A percentile compares a stretch with the other conserved stretches of the same genome.
phyloP scores from a whole-genome alignment of 2,329 filamentous ascomycete genomes.

The Nigrospora oryzae region DNA sequence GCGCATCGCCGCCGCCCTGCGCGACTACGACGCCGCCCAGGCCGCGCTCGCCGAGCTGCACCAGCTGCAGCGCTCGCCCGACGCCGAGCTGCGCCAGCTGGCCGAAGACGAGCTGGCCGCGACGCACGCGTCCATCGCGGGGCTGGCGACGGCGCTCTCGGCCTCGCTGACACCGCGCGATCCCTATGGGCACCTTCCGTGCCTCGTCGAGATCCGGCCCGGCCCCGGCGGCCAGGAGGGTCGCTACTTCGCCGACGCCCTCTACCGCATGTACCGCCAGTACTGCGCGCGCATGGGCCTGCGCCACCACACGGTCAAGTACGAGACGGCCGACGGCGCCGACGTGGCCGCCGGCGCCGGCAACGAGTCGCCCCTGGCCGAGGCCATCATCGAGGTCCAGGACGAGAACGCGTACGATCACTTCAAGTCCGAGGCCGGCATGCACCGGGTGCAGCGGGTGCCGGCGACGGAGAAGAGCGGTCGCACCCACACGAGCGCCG shows the following conservation, averaged over 20 bases:
- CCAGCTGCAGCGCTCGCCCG: constrained; percentile 39
- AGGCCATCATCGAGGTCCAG: constrained; percentile 80
- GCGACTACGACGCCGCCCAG: constrained; percentile 48
- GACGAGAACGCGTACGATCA: constrained; percentile 69
- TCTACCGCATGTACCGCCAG: constrained; percentile 82
- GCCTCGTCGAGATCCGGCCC: constrained; percentile 83
- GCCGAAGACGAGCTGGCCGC: constrained; percentile 73
- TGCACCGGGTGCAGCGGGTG: constrained; percentile 90
- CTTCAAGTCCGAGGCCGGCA: constrained; percentile 82
- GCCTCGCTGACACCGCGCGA: constrained; percentile 76
- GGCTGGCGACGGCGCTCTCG: constrained; percentile 61
- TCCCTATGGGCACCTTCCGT: constrained; percentile 83
- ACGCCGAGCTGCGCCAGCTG: constrained; percentile 66
- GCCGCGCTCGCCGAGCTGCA: constrained; percentile 45
- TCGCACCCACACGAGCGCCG: constrained; percentile 86
- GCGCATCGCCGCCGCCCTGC: constrained; percentile 46
- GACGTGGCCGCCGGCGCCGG: constrained; percentile 38
- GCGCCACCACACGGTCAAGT: constrained; percentile 64
- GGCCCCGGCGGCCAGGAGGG: constrained; percentile 90
- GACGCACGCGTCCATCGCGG: constrained; percentile 52
- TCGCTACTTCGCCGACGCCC: constrained; percentile 76
- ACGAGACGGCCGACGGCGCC: constrained; percentile 62
- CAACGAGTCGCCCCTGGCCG: constrained; percentile 64
- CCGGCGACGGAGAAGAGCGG: constrained; percentile 87
- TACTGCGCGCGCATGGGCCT: constrained; percentile 67